A percentile compares a stretch with the other conserved stretches of the same genome.
These are phyloP conservation scores for Thalia dealbata DNA, from an alignment of 176 grass and related monocot species.

Conservation along the genomic window DNA sequence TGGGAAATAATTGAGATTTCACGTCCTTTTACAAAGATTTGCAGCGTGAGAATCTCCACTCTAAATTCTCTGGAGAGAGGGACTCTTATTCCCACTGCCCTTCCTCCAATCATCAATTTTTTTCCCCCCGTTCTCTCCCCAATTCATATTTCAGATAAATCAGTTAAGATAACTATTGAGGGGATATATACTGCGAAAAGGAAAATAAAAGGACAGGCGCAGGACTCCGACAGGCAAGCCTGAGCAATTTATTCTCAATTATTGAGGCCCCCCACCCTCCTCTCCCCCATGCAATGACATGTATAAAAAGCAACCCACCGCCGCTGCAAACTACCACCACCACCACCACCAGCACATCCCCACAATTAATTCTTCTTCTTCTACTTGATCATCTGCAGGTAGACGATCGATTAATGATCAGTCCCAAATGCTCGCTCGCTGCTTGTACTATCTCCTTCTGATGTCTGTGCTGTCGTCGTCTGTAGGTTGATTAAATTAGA, in stretches of 20 bases:
- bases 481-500: too few species aligned
- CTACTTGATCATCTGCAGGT: too few species aligned
- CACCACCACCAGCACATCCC: neutral
- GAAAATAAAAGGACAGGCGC: too few species aligned
- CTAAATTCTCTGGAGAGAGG: conserved; percentile 1
- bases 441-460: too few species aligned
- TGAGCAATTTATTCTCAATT: conserved; percentile 2
- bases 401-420: too few species aligned
- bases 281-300: neutral
- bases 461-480: too few species aligned
- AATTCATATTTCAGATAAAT: too few species aligned
- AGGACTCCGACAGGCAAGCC: neutral
- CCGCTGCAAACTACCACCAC: neutral
- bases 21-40: conserved; percentile 18
- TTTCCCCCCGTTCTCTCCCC: conserved; percentile 12
- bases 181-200: neutral
- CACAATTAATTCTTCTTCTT: neutral
- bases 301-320: conserved; percentile 13
- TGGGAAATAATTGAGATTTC: conserved; percentile 16
- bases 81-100: neutral
- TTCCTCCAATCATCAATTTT: neutral
- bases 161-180: neutral
- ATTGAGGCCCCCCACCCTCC: too few species aligned
- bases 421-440: too few species aligned
- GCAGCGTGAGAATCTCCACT: conserved; percentile 16